Evolutionary conservation across 2,329 filamentous ascomycete species (phyloP).

Genomic region (Truncatella angustata): DNA sequence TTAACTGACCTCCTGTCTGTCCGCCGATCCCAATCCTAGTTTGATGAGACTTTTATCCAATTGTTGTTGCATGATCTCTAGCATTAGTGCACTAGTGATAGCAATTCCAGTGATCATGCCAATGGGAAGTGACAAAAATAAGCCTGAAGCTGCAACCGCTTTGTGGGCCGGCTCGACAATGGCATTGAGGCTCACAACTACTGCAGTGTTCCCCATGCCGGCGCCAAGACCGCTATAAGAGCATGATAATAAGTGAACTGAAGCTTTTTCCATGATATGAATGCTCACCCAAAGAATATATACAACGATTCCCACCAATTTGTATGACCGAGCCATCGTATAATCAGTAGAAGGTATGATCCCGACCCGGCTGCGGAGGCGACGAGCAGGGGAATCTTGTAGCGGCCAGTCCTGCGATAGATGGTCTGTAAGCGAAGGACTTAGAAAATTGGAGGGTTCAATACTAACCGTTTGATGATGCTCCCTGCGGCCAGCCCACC

Average conservation of each 20-base stretch:
- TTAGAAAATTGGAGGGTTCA: not conserved
- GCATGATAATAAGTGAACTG: not conserved
- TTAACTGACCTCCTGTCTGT: not conserved
- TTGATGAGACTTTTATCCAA: not conserved
- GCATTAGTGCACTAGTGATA: slow-evolving; percentile 34
- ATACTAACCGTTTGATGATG: slow-evolving; percentile 33
- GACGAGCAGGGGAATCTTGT: slow-evolving; percentile 38
- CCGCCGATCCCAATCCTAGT: not conserved
- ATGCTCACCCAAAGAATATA: slow-evolving; percentile 32
- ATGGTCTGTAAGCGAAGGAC: not conserved
- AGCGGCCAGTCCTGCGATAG: slow-evolving; percentile 34
- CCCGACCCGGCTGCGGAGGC: slow-evolving; percentile 20
- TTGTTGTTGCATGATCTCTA: slow-evolving; percentile 16
- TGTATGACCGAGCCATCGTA: slow-evolving; percentile 41
- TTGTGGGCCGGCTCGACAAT: slow-evolving; percentile 35
- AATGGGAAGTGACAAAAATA: slow-evolving; percentile 36
- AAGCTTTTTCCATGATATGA: not conserved
- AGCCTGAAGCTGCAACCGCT: slow-evolving; percentile 38
- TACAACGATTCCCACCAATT: slow-evolving; percentile 37
- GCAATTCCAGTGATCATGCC: slow-evolving; percentile 38
- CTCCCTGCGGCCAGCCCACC: slow-evolving; percentile 45
- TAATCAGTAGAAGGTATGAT: slow-evolving; percentile 8
- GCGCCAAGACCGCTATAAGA: slow-evolving; percentile 38
- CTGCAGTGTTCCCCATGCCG: slow-evolving; percentile 37
- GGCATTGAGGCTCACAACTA: slow-evolving; percentile 41